Conservation (phyloP, 805 yeast genomes). For the Yamadazyma akitaensis region DNA sequence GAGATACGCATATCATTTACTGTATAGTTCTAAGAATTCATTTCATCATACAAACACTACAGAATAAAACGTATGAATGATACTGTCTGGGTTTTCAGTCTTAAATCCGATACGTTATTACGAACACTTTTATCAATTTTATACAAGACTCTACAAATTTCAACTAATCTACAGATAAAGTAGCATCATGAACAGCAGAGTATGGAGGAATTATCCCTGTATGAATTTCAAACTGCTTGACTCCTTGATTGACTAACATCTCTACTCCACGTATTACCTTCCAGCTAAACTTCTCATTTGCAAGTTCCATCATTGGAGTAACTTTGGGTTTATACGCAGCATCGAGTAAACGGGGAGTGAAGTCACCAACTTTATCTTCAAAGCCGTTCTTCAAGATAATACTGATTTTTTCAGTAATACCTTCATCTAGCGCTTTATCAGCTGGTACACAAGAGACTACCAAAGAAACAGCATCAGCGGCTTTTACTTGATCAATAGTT, state of each 20-base stretch:
- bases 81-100: too few relatives aligned
- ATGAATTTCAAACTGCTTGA: conserved; percentile 79
- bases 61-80: too few relatives aligned
- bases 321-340: conserved; percentile 91
- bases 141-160: background rate
- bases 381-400: conserved; percentile 42
- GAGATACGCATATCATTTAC: too few relatives aligned
- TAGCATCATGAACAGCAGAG: conserved; percentile 59
- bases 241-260: conserved; percentile 92
- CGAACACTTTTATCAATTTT: background rate
- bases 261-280: conserved; percentile 85
- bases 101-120: too few relatives aligned
- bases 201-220: conserved; percentile 66
- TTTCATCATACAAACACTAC: too few relatives aligned
- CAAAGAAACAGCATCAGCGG: conserved; percentile 50
- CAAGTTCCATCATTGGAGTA: conserved; percentile 83
- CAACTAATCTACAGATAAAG: conserved; percentile 20
- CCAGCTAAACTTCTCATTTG: conserved; percentile 64
- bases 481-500: conserved; percentile 41
- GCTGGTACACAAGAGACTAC: conserved; percentile 84
- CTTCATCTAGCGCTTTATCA: conserved; percentile 60
- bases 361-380: conserved; percentile 28
- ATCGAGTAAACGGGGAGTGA: conserved; percentile 64
- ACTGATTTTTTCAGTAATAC: conserved; percentile 47
- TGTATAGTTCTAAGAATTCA: too few relatives aligned